Base-by-base conservation (phyloP, 225 moss, liverwort and hornwort genomes). In the Physcomitrellopsis africana region DNA sequence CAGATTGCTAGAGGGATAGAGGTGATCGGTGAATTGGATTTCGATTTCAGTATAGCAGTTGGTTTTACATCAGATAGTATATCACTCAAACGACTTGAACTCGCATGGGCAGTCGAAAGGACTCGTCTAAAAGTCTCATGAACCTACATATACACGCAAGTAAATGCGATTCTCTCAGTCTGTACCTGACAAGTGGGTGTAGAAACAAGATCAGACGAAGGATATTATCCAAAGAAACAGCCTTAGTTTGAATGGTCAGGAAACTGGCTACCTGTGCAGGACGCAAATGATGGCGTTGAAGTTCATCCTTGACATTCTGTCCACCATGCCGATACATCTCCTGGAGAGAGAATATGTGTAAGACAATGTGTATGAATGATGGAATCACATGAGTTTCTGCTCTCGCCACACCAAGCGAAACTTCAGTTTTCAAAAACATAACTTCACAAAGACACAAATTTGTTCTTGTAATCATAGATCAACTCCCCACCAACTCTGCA, bases 261-360 rank as follows among this genome's bases (percentile, higher is more conserved):
- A 37, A 37, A 47, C 0, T 49, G 17, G 51, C n/a, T 43, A 89
- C 88, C 83, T 83, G 88, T 44, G 85, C 64, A 70, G 85, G 85
- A 20, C 80, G 89, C 67, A 92, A 63, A 51, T 82, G 82, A 77
- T 85, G 74, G 32, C 78, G 67, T 10, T 86, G 80, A 9, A 92
- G 85, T 78, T 92, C 92, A 64, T 69, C 74, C 57, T 87, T 79
- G 60, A 92, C 74, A 68, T 85, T 87, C 18, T 91, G 80, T 19
- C 93, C 91, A 64, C 93, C 84, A 60, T 91, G 87, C 27, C 90
- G 85, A 68, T 91, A 91, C 89, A 93, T 93, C 71, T 89, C 94
- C 90, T 90, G 69, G 22, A 73, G 19, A 54, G 23, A 67, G 10
- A 37, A 1, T 46, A 79, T 29, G 17, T 53, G 20, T 45, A 22